Conservation (phyloP, 257 asterid species). For the Nicotiana undulata region DNA sequence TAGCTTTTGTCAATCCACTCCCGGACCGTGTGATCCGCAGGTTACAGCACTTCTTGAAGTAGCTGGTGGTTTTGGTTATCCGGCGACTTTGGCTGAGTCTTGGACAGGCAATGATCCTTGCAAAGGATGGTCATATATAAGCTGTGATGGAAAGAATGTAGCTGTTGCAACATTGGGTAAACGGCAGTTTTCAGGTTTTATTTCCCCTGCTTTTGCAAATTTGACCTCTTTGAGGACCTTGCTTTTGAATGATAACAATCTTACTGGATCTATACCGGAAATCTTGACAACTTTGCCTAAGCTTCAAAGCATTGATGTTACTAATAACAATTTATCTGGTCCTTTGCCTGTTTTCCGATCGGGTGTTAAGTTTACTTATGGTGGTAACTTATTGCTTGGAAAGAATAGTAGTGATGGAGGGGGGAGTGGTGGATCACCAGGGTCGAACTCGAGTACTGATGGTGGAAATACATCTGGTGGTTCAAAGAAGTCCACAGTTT, state of each 20-base stretch:
- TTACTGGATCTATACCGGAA: slow-evolving; percentile 59
- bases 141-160: slow-evolving; percentile 62
- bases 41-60: slow-evolving; percentile 61
- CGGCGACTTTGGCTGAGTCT: slow-evolving; percentile 48
- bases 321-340: slow-evolving; percentile 68
- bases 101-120: slow-evolving; percentile 80
- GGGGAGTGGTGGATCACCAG: slow-evolving; percentile 34
- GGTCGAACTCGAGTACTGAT: slow-evolving; percentile 10
- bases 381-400: slow-evolving; percentile 58
- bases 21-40: slow-evolving; percentile 82
- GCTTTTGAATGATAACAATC: slow-evolving; percentile 58
- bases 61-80: slow-evolving; percentile 70
- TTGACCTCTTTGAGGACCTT: slow-evolving; percentile 60
- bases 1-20: slow-evolving; percentile 46
- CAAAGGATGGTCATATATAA: slow-evolving; percentile 42
- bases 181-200: slow-evolving; percentile 49
- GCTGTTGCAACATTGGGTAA: slow-evolving; percentile 47
- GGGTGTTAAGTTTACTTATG: slow-evolving; percentile 27
- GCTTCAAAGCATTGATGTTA: slow-evolving; percentile 60
- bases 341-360: slow-evolving; percentile 36
- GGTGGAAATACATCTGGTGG: slow-evolving; percentile 34
- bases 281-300: slow-evolving; percentile 45
- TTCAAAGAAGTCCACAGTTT: slow-evolving; percentile 27
- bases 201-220: slow-evolving; percentile 65
- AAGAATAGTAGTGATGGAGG: slow-evolving; percentile 27